Base-by-base conservation (phyloP, 352 stramenopile genomes). In the Peronospora farinosa region DNA sequence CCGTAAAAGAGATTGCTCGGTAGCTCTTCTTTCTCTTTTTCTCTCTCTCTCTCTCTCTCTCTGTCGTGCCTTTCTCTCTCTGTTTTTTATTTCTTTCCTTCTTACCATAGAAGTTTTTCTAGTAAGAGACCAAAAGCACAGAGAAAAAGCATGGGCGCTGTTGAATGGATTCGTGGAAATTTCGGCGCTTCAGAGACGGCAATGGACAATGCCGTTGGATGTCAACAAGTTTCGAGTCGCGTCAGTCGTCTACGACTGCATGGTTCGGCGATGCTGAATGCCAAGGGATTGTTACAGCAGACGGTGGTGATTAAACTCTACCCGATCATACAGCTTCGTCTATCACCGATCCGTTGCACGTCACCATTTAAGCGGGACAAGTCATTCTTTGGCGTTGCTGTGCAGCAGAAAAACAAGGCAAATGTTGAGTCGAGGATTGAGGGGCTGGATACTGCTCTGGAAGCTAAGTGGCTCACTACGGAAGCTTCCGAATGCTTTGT, bases 401-500 rank as follows among this genome's bases (percentile, higher is more conserved):
- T 36, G 10, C 45, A 31, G 9, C n/a, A 54, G 30, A 38, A 51
- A 12, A 25, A 21, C 7, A 42, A 37, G 9, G 47, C 57, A 28
- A 30, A 23, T 9, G n/a, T 9, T 1, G 49, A 63, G 45, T 25
- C 57, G 7, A 48, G 60, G 46, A 51, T 39, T 12, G 55, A 67
- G n/a, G n/a, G n/a, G 9, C 43, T 53, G 16, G 21, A 38, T 0
- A 23, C 40, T 30, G 49, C 43, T 8, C 25, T 67, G 19, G 56
- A 60, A 23, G 45, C 51, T 23, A 68, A 67, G 41, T 87, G 74
- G 72, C 46, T 82, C 23, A 50, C 47, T 10, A 86, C 66, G 5
- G 71, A 83, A 25, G 53, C 66, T 3, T 58, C 67, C 13, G 40
- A 71, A 8, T 51, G 38, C 25, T 86, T 86, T 23, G 70, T 78